Conservation (phyloP, 352 stramenopile genomes). For the Pythium monospermum region DNA sequence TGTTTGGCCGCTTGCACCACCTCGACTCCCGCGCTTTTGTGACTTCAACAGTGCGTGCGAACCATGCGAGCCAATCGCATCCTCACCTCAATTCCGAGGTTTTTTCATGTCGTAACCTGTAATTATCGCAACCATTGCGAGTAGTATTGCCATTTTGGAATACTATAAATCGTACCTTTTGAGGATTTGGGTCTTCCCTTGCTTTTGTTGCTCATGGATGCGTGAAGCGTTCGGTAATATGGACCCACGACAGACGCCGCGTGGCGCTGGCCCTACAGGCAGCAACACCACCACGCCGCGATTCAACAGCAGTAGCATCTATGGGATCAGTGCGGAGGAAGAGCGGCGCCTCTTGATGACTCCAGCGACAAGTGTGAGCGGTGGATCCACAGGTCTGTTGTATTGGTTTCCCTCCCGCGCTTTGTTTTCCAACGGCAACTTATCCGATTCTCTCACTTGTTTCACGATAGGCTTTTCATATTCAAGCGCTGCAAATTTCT, state of each 20-base stretch:
- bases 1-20: constrained; percentile 5
- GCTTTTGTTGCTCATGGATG: neutral
- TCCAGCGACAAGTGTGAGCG: constrained; percentile 13
- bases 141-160: neutral
- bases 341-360: constrained; percentile 17
- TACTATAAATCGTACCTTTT: neutral
- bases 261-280: neutral
- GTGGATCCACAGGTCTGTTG: constrained; percentile 4
- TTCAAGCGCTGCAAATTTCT: neutral
- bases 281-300: neutral
- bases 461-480: neutral
- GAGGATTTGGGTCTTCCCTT: no score
- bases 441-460: no score
- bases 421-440: no score
- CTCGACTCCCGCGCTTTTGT: neutral
- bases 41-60: constrained; percentile 10
- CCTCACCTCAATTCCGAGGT: constrained; percentile 6
- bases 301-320: constrained; percentile 1
- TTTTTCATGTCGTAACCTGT: no score
- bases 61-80: constrained; percentile 7
- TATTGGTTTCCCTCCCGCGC: neutral
- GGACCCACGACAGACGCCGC: constrained; percentile 20
- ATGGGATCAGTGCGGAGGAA: constrained; percentile 19
- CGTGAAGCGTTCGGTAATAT: constrained; percentile 4
- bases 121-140: no score